A percentile compares a stretch with the other conserved stretches of the same genome.
Evolutionary conservation across 768 basidiomycete species (phyloP).

Genomic region (Lepiota venenata): DNA sequence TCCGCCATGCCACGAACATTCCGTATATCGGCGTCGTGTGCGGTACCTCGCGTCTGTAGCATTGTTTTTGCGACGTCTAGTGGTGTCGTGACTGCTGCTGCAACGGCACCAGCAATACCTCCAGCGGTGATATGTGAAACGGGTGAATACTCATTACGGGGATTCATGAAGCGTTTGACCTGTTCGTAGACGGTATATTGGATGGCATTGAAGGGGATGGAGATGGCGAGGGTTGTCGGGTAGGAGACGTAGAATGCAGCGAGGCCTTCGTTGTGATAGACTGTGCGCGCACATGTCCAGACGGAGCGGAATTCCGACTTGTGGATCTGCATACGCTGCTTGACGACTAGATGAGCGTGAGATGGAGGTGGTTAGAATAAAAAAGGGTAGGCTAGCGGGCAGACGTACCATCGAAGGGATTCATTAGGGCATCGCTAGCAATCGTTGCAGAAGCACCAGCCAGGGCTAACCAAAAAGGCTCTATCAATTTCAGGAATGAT

Average conservation of each 20-base stretch:
- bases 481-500: conserved; percentile 4
- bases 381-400: neutral
- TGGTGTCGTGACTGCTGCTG: conserved; percentile 94
- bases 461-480: conserved; percentile 49
- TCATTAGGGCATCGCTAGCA: conserved; percentile 97
- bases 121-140: conserved; percentile 89
- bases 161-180: conserved; percentile 83
- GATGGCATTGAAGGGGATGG: conserved; percentile 96
- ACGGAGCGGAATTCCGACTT: conserved; percentile 90
- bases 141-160: conserved; percentile 87
- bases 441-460: conserved; percentile 95
- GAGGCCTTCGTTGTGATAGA: conserved; percentile 84
- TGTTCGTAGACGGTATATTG: conserved; percentile 98
- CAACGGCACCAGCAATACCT: conserved; percentile 89
- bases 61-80: conserved; percentile 98
- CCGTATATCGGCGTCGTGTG: conserved; percentile 81
- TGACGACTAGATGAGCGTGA: conserved; percentile 69
- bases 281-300: conserved; percentile 76
- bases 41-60: conserved; percentile 91
- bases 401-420: conserved; percentile 95
- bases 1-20: conserved; percentile 81
- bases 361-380: conserved; percentile 13
- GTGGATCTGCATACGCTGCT: conserved; percentile 99
- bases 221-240: conserved; percentile 95
- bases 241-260: conserved; percentile 97